phyloP scores from a whole-genome alignment of 768 basidiomycete genomes.

The Tylopilus rubrobrunneus region DNA sequence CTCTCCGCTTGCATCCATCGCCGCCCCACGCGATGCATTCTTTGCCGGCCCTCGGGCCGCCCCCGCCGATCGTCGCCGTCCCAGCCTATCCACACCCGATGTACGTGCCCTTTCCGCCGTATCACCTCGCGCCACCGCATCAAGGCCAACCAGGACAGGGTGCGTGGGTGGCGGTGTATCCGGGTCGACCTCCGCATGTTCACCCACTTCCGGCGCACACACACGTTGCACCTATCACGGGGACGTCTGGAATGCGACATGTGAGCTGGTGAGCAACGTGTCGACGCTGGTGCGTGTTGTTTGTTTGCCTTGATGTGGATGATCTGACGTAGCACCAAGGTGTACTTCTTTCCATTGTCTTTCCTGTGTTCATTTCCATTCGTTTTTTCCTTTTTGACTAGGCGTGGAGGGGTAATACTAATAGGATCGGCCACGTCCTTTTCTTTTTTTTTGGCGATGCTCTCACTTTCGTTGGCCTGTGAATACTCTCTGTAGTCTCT shows the following conservation, averaged over 20 bases:
- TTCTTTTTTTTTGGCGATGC: slow-evolving; percentile 1
- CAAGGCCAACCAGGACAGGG: slow-evolving; percentile 11
- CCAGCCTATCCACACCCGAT: slow-evolving; percentile 18
- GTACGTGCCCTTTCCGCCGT: slow-evolving; percentile 22
- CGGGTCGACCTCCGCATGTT: slow-evolving; percentile 12
- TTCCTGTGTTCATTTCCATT: slow-evolving; percentile 12
- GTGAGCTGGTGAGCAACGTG: slow-evolving; percentile 19
- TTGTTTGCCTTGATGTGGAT: background rate
- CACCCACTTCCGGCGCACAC: slow-evolving; percentile 15
- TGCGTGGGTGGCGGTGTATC: slow-evolving; percentile 24
- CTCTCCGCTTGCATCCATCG: slow-evolving; percentile 11
- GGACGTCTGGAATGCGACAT: slow-evolving; percentile 23
- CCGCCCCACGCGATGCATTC: slow-evolving; percentile 10
- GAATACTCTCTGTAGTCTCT: background rate
- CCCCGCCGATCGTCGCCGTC: slow-evolving; percentile 16
- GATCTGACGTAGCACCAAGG: background rate
- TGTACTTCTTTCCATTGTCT: background rate
- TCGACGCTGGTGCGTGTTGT: slow-evolving; percentile 7
- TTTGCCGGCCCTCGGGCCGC: slow-evolving; percentile 4
- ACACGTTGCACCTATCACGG: slow-evolving; percentile 18
- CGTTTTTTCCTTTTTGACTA: slow-evolving; percentile 10
- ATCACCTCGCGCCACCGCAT: slow-evolving; percentile 14
- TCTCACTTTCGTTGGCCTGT: background rate
- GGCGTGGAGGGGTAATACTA: slow-evolving; percentile 16
- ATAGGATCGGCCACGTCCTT: slow-evolving; percentile 9